Conservation (phyloP, 192 early-diverging fungal genomes). For the Linnemannia exigua region DNA sequence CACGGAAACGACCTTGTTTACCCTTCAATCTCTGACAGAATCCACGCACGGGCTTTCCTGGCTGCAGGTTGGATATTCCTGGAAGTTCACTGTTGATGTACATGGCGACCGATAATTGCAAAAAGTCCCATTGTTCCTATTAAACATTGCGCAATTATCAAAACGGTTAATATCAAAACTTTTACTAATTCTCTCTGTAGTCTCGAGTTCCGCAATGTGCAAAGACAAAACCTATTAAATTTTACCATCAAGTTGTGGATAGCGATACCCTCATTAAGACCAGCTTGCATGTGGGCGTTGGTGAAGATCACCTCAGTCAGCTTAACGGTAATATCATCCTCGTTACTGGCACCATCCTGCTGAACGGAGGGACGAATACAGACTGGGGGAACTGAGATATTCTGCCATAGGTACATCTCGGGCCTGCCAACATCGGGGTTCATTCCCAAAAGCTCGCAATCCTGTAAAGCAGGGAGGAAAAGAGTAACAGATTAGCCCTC, state of each 20-base stretch:
- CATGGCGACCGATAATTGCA: constrained; percentile 94
- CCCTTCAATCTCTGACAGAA: constrained; percentile 98
- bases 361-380: constrained; percentile 96
- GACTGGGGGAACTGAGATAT: constrained; percentile 95
- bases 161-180: background rate
- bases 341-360: constrained; percentile 94
- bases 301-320: constrained; percentile 94
- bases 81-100: constrained; percentile 98
- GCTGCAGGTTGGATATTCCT: constrained; percentile 79
- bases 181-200: background rate
- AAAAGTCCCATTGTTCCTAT: constrained; percentile 97
- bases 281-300: constrained; percentile 82
- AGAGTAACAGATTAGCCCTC: background rate
- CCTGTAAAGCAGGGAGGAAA: constrained; percentile 57
- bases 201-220: background rate
- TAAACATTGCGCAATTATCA: background rate
- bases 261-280: constrained; percentile 72
- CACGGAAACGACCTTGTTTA: constrained; percentile 98
- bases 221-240: background rate
- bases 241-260: constrained; percentile 77
- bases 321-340: constrained; percentile 98
- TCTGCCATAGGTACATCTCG: constrained; percentile 95
- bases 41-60: constrained; percentile 82
- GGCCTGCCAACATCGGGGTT: constrained; percentile 89
- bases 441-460: constrained; percentile 95